Conservation (phyloP, 1,284 basidiomycete genomes). For the Ganoderma leucocontextum region DNA sequence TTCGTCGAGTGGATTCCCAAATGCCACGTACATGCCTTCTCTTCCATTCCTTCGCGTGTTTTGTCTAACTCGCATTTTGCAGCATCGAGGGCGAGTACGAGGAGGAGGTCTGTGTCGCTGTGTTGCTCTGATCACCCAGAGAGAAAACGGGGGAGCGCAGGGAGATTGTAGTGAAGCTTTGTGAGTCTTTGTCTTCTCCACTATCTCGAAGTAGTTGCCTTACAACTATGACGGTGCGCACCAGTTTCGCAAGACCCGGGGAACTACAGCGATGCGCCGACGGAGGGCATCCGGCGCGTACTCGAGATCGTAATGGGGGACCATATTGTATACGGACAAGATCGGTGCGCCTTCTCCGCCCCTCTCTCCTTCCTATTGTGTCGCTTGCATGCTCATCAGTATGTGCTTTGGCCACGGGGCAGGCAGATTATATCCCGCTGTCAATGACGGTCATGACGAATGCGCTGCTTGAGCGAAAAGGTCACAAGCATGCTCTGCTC, state of each 20-base stretch:
- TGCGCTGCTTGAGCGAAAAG: slow-evolving; percentile 93
- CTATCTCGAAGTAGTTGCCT: not conserved
- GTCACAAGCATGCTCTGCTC: slow-evolving; percentile 89
- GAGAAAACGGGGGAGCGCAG: slow-evolving; percentile 64
- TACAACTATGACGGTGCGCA: not conserved
- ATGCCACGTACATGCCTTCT: slow-evolving; percentile 76
- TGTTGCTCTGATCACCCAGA: slow-evolving; percentile 37
- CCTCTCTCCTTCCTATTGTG: not conserved
- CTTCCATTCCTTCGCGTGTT: not conserved
- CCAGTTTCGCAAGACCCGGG: slow-evolving; percentile 85
- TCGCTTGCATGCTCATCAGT: not conserved
- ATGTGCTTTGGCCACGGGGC: not conserved
- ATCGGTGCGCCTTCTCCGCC: slow-evolving; percentile 62
- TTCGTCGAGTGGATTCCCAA: slow-evolving; percentile 99
- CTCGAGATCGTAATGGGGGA: slow-evolving; percentile 81
- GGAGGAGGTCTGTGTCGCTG: slow-evolving; percentile 60
- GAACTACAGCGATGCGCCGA: slow-evolving; percentile 95
- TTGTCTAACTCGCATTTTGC: slow-evolving; percentile 14
- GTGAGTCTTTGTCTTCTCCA: slow-evolving; percentile 50
- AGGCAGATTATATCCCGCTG: slow-evolving; percentile 88
- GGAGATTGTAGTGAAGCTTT: slow-evolving; percentile 84
- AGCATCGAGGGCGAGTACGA: slow-evolving; percentile 84
- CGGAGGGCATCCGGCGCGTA: slow-evolving; percentile 92
- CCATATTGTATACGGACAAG: slow-evolving; percentile 79
- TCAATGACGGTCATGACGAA: slow-evolving; percentile 98